These are phyloP conservation scores for Solanum lignicaule DNA, from an alignment of 257 asterid species.

Conservation along the genomic window DNA sequence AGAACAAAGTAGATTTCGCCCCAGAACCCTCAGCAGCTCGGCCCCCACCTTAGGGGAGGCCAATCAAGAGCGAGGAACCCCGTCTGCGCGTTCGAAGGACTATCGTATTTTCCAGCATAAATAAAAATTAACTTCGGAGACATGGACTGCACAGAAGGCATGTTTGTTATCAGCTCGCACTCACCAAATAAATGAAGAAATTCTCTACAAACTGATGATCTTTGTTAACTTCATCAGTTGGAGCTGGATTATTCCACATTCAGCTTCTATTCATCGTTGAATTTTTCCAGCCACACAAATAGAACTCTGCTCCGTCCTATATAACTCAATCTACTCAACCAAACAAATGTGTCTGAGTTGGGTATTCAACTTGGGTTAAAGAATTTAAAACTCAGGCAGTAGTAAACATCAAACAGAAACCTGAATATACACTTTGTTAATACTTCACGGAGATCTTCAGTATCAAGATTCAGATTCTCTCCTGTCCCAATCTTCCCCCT, in stretches of 20 bases:
- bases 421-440: slow-evolving; percentile 40
- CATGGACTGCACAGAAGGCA: neutral
- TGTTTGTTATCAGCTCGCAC: neutral
- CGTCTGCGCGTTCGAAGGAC: neutral
- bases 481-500: slow-evolving; percentile 53
- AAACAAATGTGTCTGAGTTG: neutral
- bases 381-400: neutral
- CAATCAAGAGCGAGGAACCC: neutral
- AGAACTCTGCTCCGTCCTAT: neutral
- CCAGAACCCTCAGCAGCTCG: neutral
- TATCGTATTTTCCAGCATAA: neutral
- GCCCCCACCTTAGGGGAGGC: neutral
- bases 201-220: neutral
- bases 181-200: neutral
- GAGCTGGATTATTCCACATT: neutral
- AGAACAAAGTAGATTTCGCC: neutral
- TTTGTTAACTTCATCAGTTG: neutral
- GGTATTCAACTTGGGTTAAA: neutral
- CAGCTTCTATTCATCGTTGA: neutral
- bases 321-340: neutral
- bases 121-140: neutral
- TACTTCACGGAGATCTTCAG: slow-evolving; percentile 8
- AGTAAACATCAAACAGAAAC: slow-evolving; percentile 2
- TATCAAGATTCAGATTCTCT: slow-evolving; percentile 54
- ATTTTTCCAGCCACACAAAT: neutral